phyloP scores from a whole-genome alignment of 495 filamentous ascomycete species.

The Xylaria nigripes region DNA sequence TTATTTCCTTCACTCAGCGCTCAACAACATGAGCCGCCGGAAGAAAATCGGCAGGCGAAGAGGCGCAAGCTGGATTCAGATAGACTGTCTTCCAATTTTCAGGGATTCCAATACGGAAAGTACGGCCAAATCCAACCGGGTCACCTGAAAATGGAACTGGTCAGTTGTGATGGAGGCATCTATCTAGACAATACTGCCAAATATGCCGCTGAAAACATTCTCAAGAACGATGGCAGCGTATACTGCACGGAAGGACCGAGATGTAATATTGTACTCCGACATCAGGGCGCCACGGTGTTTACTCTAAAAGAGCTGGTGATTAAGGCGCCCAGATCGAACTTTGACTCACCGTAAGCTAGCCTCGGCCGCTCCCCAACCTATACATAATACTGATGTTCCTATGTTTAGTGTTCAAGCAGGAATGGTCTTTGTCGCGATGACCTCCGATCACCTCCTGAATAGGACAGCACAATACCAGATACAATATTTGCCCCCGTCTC shows the following conservation, averaged over 20 bases:
- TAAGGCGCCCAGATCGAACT: slow-evolving; percentile 72
- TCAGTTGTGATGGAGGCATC: slow-evolving; percentile 80
- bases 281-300: slow-evolving; percentile 71
- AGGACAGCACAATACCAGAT: slow-evolving; percentile 72
- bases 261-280: slow-evolving; percentile 77
- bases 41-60: slow-evolving; percentile 51
- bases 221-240: slow-evolving; percentile 71
- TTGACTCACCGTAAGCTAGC: slow-evolving; percentile 71
- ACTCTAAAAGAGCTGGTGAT: slow-evolving; percentile 77
- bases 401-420: slow-evolving; percentile 72
- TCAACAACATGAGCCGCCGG: slow-evolving; percentile 27
- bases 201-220: slow-evolving; percentile 70
- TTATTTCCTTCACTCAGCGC: slow-evolving; percentile 22
- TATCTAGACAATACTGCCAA: slow-evolving; percentile 51
- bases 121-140: slow-evolving; percentile 79
- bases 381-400: slow-evolving; percentile 2
- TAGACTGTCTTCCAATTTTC: slow-evolving; percentile 40
- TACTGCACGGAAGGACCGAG: slow-evolving; percentile 80
- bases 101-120: slow-evolving; percentile 65
- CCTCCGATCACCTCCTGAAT: slow-evolving; percentile 60
- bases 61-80: slow-evolving; percentile 69
- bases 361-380: background rate
- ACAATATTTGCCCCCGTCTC: slow-evolving; percentile 44
- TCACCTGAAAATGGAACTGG: slow-evolving; percentile 71
- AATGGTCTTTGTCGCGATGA: slow-evolving; percentile 88